Base-by-base conservation (phyloP, 208 protist genomes). In the Leptomonas pyrrhocoris region DNA sequence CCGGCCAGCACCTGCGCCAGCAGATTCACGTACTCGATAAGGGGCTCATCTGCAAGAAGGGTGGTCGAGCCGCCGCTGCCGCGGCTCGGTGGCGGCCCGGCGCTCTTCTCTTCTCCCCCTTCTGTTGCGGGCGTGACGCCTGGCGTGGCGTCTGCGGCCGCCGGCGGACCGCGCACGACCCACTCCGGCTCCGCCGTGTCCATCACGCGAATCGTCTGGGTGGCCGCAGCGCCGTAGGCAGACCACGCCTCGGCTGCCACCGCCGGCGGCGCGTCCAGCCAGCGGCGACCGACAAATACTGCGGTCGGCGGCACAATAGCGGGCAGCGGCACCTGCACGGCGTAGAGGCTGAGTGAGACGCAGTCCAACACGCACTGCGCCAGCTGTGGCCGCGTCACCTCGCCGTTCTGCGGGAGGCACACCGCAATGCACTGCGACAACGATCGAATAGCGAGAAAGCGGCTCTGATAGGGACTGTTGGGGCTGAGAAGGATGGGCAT, bases 1-100 rank as follows among this genome's bases (percentile, higher is more conserved):
- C 85, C 85, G 19, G 83, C 79, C 25, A 96, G 74, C n/a, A 93
- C 50, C 66, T 86, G 85, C 4, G 79, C 78, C 25, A 92, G 69
- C 12, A 93, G 46, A 34, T 66, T 81, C 31, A 84, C 87, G 64
- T 84, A 88, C 68, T 96, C 86, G 4, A 91, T 71, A 30, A 93
- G 78, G 50, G 73, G 61, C 61, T 93, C 87, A 56, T 95, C 90
- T 0, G 73, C n/a, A 27, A 77, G 65, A 0, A 74, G 74, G 0
- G 27, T 18, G 15, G 34, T 76, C 23, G 46, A 51, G 38, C 9
- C 73, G n/a, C 5, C 38, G 45, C 30, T 11, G 30, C 51, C 30
- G 62, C 57, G 46, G 27, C 58, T 57, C 53, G 40, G 43, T 56
- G 65, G 50, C 45, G 36, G 38, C 45, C 25, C 48, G 25, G 19